Evolutionary conservation across 768 basidiomycete genomes (phyloP).

Genomic region (Roridomyces roridus): DNA sequence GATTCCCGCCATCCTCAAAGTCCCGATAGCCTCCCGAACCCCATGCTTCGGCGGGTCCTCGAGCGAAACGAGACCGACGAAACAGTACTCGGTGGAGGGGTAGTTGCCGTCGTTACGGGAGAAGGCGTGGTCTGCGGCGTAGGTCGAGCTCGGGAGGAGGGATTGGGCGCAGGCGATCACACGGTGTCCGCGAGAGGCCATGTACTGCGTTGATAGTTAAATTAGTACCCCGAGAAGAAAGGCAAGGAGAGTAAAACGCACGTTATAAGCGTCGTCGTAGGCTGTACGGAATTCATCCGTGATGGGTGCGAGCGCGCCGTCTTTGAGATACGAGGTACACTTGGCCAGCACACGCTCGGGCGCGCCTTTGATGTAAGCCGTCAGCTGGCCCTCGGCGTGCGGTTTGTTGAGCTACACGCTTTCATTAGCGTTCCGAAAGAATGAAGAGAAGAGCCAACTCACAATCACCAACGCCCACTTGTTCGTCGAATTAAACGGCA

Average conservation of each 20-base stretch:
- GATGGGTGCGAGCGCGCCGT: slow-evolving; percentile 53
- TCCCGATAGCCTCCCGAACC: slow-evolving; percentile 74
- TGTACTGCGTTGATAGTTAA: slow-evolving; percentile 52
- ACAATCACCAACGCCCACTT: slow-evolving; percentile 79
- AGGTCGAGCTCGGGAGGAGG: slow-evolving; percentile 56
- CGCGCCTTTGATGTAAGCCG: slow-evolving; percentile 70
- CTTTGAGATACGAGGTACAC: slow-evolving; percentile 63
- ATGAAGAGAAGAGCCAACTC: no score
- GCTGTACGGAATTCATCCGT: slow-evolving; percentile 57
- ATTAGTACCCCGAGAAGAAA: not conserved
- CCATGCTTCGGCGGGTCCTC: slow-evolving; percentile 78
- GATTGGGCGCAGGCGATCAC: slow-evolving; percentile 75
- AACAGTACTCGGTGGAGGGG: slow-evolving; percentile 63
- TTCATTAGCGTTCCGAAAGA: no score
- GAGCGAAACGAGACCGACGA: slow-evolving; percentile 68
- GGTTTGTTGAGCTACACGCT: slow-evolving; percentile 56
- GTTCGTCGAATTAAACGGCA: slow-evolving; percentile 76
- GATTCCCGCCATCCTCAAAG: slow-evolving; percentile 72
- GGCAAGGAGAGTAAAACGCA: slow-evolving; percentile 31
- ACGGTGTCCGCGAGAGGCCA: slow-evolving; percentile 78
- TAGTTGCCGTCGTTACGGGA: slow-evolving; percentile 60
- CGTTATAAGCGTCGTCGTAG: slow-evolving; percentile 70
- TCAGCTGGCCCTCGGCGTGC: slow-evolving; percentile 54
- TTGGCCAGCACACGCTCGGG: slow-evolving; percentile 72
- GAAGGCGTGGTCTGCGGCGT: slow-evolving; percentile 54